A percentile compares a stretch with the other conserved stretches of the same genome.
These are phyloP conservation scores for Agrocybe praecox DNA, from an alignment of 768 basidiomycete species.

Conservation along the genomic window DNA sequence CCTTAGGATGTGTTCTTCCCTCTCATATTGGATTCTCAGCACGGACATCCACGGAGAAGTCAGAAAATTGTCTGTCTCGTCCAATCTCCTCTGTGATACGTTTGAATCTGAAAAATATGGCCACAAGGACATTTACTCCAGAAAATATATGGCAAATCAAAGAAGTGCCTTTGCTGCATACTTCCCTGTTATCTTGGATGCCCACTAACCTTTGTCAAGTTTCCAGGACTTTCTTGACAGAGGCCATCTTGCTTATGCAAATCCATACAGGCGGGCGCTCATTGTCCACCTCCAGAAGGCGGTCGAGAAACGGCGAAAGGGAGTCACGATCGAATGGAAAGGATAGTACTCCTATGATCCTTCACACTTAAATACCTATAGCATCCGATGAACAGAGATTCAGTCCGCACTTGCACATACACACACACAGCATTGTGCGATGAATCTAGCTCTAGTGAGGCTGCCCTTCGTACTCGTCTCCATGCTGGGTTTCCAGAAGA, in stretches of 20 bases:
- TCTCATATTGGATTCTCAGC: slow-evolving; percentile 8
- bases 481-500: slow-evolving; percentile 43
- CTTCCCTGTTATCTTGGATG: no score
- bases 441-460: slow-evolving; percentile 33
- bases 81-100: no score
- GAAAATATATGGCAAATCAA: no score
- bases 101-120: no score
- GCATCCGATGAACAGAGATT: neutral
- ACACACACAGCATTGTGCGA: neutral
- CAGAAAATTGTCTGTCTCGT: neutral
- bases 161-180: no score
- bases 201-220: no score
- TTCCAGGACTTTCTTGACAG: no score
- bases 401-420: neutral
- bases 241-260: no score
- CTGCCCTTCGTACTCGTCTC: slow-evolving; percentile 46
- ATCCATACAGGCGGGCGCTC: no score
- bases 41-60: slow-evolving; percentile 11
- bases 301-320: neutral
- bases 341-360: no score
- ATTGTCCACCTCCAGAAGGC: neutral
- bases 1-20: slow-evolving; percentile 2
- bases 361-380: no score
- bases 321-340: neutral
- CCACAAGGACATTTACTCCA: no score